Evolutionary conservation across 495 filamentous ascomycete species (phyloP), one percentile per base, ranked within the genome.

Genomic region (Lasiosphaeria ovina): DNA sequence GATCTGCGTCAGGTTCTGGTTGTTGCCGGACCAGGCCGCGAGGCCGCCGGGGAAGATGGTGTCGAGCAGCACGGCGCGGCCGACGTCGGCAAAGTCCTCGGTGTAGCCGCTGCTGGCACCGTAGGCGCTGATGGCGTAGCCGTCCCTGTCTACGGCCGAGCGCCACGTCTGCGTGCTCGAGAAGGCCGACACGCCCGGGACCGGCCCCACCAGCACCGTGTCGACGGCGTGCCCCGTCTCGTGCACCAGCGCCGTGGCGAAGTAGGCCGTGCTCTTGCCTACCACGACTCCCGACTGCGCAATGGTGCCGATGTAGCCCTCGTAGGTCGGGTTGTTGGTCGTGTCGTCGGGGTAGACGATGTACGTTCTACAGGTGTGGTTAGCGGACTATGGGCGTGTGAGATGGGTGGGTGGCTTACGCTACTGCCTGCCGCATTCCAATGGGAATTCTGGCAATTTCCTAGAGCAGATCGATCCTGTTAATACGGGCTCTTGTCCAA

Each of bases 41-140:
- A 62, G 48, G 16, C 59, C 59, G 17, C 54, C 54, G 31, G 59
- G 59, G 54, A 57, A 57, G 48, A 62, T 56, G 16, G 35, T 42
- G n/a, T 62, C 47, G 5, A 62, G 9, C 1, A 62, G 59, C 34
- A 62, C 59, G 45, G 33, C 53, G 3, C 54, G 31, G 10, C 59
- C 59, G 32, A 40, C 33, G 5, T 62, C 59, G 16, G 59, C 34
- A 35, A 62, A 62, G 59, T 53, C 33, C 45, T 62, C 59, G 6
- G 36, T 11, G 44, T 57, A 48, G 10, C 47, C 47, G 3, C 12
- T 8, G 3, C 7, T 35, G 2, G 59, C 31, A 47, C 59, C 59
- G 40, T 62, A 62, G 4, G 42, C 54, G n/a, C 36, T 62, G 45
- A 49, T 35, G 12, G 53, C 34, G 34, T 44, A 57, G 10, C 48